A percentile compares a stretch with the other conserved stretches of the same genome.
These are phyloP conservation scores for Venturia asperata DNA, from an alignment of 2,329 filamentous ascomycete genomes.

Conservation along the genomic window DNA sequence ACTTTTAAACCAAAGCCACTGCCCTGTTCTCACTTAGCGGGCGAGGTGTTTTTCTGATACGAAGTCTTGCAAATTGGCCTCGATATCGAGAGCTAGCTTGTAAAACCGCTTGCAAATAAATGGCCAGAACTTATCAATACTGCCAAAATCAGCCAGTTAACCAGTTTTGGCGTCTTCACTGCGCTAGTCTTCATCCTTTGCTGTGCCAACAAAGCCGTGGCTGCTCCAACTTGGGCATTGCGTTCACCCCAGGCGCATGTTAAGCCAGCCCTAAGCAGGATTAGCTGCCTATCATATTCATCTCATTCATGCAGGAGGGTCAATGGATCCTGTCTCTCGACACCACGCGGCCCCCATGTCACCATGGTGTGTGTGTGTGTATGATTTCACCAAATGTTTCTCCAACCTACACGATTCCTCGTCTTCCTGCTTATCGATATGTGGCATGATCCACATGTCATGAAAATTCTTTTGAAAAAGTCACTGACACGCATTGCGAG, in stretches of 20 bases:
- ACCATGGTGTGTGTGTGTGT: neutral
- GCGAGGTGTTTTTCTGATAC: neutral
- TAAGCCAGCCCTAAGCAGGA: neutral
- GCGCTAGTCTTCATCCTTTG: neutral
- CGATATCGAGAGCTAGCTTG: too few species aligned
- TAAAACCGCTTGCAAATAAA: neutral
- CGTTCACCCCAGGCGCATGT: neutral
- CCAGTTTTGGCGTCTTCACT: neutral
- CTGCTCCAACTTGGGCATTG: neutral
- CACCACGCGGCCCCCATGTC: neutral
- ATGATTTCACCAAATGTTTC: neutral
- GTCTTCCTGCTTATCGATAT: neutral
- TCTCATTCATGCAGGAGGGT: neutral
- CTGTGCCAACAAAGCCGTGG: neutral
- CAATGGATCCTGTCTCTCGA: neutral
- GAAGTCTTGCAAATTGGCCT: neutral
- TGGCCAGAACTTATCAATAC: neutral
- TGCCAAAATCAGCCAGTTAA: neutral
- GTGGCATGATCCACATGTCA: neutral
- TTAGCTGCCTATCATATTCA: neutral
- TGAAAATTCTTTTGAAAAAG: neutral
- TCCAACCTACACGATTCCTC: neutral
- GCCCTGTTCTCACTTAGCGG: neutral
- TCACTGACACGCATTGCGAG: conserved; percentile 14
- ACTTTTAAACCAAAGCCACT: neutral